phyloP scores from a whole-genome alignment of 2,329 filamentous ascomycete genomes.

The Amauroascus verrucosus region DNA sequence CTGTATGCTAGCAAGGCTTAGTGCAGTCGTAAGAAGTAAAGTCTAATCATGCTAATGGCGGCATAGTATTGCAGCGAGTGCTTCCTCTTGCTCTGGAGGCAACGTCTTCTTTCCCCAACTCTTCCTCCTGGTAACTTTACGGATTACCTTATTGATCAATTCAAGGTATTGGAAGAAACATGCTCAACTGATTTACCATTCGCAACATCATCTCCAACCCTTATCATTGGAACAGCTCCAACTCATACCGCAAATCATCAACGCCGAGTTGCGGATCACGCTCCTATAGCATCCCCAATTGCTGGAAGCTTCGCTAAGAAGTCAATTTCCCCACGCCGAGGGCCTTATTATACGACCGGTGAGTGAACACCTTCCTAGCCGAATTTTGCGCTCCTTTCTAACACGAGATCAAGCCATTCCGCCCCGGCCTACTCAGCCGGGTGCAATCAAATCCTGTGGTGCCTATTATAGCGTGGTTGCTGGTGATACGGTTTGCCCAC shows the following conservation, averaged over 20 bases:
- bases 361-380: background rate
- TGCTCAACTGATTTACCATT: constrained; percentile 13
- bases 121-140: constrained; percentile 15
- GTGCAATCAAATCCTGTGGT: constrained; percentile 13
- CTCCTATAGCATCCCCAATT: background rate
- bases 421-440: constrained; percentile 14
- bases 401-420: constrained; percentile 10
- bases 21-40: background rate
- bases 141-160: constrained; percentile 17
- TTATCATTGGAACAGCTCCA: constrained; percentile 8
- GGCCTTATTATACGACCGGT: constrained; percentile 12
- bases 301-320: background rate
- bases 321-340: background rate
- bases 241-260: background rate
- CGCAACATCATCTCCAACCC: constrained; percentile 10
- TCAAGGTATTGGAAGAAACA: constrained; percentile 13
- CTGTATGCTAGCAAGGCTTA: background rate
- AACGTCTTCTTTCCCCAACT: constrained; percentile 15
- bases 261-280: background rate
- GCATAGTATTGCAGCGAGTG: constrained; percentile 19
- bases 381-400: background rate
- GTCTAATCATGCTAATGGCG: background rate
- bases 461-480: constrained; percentile 14
- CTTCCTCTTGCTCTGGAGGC: constrained; percentile 17
- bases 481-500: constrained; percentile 16